Evolutionary conservation across 2,329 filamentous ascomycete genomes (phyloP).

Genomic region (Biscogniauxia marginata): DNA sequence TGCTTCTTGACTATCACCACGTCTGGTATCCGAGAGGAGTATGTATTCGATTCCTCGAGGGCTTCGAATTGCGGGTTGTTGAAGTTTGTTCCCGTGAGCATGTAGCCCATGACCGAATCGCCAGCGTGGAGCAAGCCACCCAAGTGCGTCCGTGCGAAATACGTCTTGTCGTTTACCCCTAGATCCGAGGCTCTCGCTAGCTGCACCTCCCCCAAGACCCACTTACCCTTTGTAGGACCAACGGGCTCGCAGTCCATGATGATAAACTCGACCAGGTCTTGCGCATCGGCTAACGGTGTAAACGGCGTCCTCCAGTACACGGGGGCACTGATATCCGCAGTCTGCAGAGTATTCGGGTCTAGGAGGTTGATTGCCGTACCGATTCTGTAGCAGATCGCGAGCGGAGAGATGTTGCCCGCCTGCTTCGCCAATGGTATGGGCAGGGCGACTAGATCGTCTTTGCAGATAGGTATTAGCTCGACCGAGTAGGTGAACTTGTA

Average conservation of each 20-base stretch:
- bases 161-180: constrained; percentile 81
- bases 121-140: constrained; percentile 82
- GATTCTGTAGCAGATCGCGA: constrained; percentile 82
- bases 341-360: constrained; percentile 89
- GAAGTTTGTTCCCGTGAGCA: constrained; percentile 65
- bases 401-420: constrained; percentile 82
- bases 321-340: constrained; percentile 75
- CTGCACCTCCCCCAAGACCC: constrained; percentile 81
- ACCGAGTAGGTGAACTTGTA: constrained; percentile 95
- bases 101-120: constrained; percentile 93
- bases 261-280: constrained; percentile 86
- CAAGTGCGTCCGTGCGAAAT: constrained; percentile 87
- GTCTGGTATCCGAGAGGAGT: constrained; percentile 79
- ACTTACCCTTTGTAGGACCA: constrained; percentile 74
- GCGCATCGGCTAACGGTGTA: constrained; percentile 75
- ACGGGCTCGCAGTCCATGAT: constrained; percentile 90
- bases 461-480: constrained; percentile 91
- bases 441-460: constrained; percentile 93
- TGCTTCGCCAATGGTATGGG: constrained; percentile 86
- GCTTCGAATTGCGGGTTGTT: constrained; percentile 41
- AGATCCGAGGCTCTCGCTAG: constrained; percentile 85
- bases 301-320: constrained; percentile 94
- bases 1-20: constrained; percentile 96
- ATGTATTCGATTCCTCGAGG: constrained; percentile 73
- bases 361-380: constrained; percentile 88